A percentile compares a stretch with the other conserved stretches of the same genome.
Evolutionary conservation across 768 basidiomycete species (phyloP).

Genomic region (Kwoniella europaea): DNA sequence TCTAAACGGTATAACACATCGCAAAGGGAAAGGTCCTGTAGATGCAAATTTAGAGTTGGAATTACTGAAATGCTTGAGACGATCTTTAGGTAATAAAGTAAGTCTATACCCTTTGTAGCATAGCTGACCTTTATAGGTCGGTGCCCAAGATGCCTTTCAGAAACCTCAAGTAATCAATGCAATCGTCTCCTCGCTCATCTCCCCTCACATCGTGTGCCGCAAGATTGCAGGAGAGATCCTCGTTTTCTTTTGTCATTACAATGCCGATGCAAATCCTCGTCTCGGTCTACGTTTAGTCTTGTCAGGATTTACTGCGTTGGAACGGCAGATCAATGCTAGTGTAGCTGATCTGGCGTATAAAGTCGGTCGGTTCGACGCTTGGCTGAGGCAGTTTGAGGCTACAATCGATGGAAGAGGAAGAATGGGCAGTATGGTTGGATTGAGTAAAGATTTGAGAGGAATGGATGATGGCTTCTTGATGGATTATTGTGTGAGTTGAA

Average conservation of each 20-base stretch:
- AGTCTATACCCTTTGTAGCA: conserved; percentile 13
- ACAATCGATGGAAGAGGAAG: conserved; percentile 81
- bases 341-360: conserved; percentile 39
- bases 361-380: conserved; percentile 70
- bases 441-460: conserved; percentile 80
- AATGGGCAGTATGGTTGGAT: conserved; percentile 94
- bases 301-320: conserved; percentile 67
- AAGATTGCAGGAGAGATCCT: conserved; percentile 80
- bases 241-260: conserved; percentile 71
- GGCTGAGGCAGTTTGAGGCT: conserved; percentile 81
- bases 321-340: conserved; percentile 38
- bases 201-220: conserved; percentile 76
- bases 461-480: conserved; percentile 58
- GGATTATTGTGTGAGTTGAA: conserved; percentile 60
- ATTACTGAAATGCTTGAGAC: conserved; percentile 81
- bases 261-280: conserved; percentile 61
- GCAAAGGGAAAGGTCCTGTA: conserved; percentile 61
- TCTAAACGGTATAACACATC: conserved; percentile 27
- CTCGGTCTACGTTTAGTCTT: conserved; percentile 70
- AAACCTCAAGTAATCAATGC: conserved; percentile 76
- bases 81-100: conserved; percentile 71
- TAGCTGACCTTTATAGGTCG: conserved; percentile 61
- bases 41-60: conserved; percentile 83
- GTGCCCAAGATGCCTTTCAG: conserved; percentile 73
- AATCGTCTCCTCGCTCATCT: conserved; percentile 80